Percentiles rank a stretch among this genome's conserved stretches.
phyloP scores from a whole-genome alignment of 106 monocot genomes.

The Acanthochlamys bracteata region DNA sequence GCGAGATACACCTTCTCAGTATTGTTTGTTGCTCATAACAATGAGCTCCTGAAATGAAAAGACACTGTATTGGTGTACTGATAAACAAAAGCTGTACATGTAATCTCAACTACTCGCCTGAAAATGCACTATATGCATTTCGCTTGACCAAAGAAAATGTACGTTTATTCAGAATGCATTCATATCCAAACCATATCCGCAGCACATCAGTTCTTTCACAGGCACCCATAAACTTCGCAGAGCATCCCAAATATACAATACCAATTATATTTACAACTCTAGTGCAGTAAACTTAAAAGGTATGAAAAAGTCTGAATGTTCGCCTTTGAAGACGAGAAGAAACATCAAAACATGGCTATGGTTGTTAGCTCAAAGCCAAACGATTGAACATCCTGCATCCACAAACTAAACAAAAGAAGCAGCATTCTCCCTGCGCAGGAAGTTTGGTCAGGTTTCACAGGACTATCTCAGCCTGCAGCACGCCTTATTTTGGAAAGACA shows the following conservation, averaged over 20 bases:
- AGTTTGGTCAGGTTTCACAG: constrained; percentile 58
- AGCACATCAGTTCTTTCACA: too few relatives aligned
- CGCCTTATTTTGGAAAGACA: constrained; percentile 4
- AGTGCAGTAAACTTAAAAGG: background rate
- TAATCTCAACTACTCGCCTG: too few relatives aligned
- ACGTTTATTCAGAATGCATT: too few relatives aligned
- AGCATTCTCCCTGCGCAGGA: constrained; percentile 57
- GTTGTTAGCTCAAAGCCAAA: background rate
- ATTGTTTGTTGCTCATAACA: too few relatives aligned
- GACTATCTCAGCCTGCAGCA: constrained; percentile 42
- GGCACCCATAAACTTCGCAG: too few relatives aligned
- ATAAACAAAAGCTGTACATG: too few relatives aligned
- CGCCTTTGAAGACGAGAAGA: background rate
- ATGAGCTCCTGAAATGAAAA: too few relatives aligned
- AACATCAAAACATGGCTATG: background rate
- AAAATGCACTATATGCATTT: too few relatives aligned
- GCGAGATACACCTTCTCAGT: too few relatives aligned
- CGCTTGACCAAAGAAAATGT: too few relatives aligned
- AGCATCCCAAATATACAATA: background rate
- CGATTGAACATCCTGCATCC: background rate
- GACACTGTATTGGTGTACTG: too few relatives aligned
- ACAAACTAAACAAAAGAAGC: background rate
- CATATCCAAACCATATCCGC: too few relatives aligned
- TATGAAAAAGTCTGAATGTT: background rate
- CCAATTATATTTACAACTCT: background rate